Conservation (phyloP, 495 filamentous ascomycete species). For the Penicillium manginii region DNA sequence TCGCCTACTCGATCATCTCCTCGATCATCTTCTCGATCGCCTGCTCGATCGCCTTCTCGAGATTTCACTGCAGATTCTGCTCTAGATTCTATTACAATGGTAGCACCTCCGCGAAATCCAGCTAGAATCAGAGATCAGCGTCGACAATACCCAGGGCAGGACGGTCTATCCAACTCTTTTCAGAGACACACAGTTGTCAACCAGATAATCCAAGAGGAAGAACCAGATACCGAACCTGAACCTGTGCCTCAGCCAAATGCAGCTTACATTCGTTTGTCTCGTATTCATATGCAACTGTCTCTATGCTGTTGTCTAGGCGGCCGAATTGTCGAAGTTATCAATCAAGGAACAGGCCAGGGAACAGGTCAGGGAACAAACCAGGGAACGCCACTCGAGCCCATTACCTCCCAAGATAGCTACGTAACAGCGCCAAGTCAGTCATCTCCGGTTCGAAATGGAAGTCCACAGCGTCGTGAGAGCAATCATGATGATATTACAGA, state of each 20-base stretch:
- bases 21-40: not conserved
- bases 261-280: not conserved
- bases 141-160: not conserved
- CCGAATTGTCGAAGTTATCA: not conserved
- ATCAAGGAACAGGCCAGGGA: not conserved
- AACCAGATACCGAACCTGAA: not conserved
- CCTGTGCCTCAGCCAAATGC: not conserved
- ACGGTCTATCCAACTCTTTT: not conserved
- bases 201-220: constrained; percentile 1
- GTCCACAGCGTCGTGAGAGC: not conserved
- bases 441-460: not conserved
- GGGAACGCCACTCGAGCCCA: not conserved
- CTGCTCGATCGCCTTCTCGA: not conserved
- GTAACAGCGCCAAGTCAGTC: not conserved
- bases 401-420: not conserved
- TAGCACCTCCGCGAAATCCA: not conserved
- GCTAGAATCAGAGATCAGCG: not conserved
- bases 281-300: not conserved
- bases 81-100: not conserved
- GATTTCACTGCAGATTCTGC: not conserved
- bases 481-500: not conserved
- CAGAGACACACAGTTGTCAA: not conserved
- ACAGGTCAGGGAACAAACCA: not conserved
- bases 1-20: not conserved
- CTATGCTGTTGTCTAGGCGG: not conserved